Evolutionary conservation across 495 filamentous ascomycete species (phyloP).

Genomic region (Neurospora sp.): DNA sequence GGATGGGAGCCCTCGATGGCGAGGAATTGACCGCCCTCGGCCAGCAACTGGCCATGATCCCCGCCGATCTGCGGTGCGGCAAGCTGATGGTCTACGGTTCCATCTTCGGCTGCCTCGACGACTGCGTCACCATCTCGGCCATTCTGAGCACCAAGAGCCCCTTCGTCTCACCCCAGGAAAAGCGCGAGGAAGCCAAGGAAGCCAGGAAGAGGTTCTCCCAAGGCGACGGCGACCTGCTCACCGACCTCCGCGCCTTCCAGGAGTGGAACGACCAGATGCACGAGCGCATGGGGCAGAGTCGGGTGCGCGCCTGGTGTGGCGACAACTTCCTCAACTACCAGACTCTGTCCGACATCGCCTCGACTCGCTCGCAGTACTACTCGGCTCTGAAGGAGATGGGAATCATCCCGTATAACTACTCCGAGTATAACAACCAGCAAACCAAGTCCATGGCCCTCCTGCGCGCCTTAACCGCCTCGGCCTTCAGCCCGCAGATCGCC

Average conservation of each 20-base stretch:
- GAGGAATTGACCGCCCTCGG: conserved; percentile 82
- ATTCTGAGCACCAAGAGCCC: conserved; percentile 79
- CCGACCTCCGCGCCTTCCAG: conserved; percentile 74
- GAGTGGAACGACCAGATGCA: conserved; percentile 60
- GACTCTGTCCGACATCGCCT: conserved; percentile 75
- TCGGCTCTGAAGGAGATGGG: conserved; percentile 77
- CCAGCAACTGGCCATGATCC: conserved; percentile 84
- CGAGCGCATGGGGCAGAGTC: conserved; percentile 43
- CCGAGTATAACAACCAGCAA: conserved; percentile 26
- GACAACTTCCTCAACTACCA: conserved; percentile 78
- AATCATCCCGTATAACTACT: conserved; percentile 45
- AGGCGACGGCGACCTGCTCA: conserved; percentile 78
- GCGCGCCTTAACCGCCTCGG: conserved; percentile 77
- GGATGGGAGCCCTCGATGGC: conserved; percentile 82
- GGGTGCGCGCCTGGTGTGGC: conserved; percentile 70
- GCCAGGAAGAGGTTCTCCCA: conserved; percentile 61
- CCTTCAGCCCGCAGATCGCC: conserved; percentile 85
- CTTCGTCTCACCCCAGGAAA: conserved; percentile 71
- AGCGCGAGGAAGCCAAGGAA: conserved; percentile 72
- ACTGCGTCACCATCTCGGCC: conserved; percentile 79
- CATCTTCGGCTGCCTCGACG: conserved; percentile 83
- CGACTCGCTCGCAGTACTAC: conserved; percentile 77
- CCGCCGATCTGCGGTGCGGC: conserved; percentile 82
- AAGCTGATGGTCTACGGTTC: conserved; percentile 95
- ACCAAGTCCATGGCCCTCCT: conserved; percentile 46